phyloP scores from a whole-genome alignment of 2,329 filamentous ascomycete species.

The Talaromyces pinophilus region DNA sequence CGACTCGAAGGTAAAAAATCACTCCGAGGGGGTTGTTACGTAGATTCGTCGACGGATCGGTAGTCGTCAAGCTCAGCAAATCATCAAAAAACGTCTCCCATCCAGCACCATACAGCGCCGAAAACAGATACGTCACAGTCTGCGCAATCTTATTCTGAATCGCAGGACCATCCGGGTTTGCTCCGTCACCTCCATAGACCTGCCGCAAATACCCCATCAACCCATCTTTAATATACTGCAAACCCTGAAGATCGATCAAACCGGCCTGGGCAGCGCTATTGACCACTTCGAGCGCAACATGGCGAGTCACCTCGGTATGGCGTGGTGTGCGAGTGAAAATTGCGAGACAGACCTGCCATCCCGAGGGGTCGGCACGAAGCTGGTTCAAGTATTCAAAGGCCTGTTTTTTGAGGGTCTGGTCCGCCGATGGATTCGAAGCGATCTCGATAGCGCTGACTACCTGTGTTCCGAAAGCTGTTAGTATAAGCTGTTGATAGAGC shows the following conservation, averaged over 20 bases:
- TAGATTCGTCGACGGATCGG: constrained; percentile 56
- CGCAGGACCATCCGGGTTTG: constrained; percentile 66
- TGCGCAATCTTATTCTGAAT: constrained; percentile 98
- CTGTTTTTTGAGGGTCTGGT: constrained; percentile 74
- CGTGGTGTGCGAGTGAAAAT: constrained; percentile 80
- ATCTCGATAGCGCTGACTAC: constrained; percentile 95
- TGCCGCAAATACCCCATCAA: constrained; percentile 78
- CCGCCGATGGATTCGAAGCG: constrained; percentile 78
- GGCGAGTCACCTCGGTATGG: constrained; percentile 78
- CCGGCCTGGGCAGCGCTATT: constrained; percentile 87
- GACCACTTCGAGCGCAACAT: constrained; percentile 88
- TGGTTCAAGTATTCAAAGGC: constrained; percentile 66
- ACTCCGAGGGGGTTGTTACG: constrained; percentile 74
- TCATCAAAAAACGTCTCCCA: constrained; percentile 94
- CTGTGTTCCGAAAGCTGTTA: constrained; percentile 54
- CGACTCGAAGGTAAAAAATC: constrained; percentile 82
- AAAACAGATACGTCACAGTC: constrained; percentile 91
- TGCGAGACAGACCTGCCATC: constrained; percentile 84
- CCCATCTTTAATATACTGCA: constrained; percentile 75
- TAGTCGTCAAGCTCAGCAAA: constrained; percentile 72
- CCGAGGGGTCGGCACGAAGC: constrained; percentile 76
- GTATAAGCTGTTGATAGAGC: neutral
- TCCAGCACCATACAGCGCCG: constrained; percentile 76
- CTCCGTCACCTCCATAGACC: constrained; percentile 64
- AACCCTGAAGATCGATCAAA: constrained; percentile 69